Base-by-base conservation (phyloP, 164 flowering plant species). In the Vitis rotundifolia region DNA sequence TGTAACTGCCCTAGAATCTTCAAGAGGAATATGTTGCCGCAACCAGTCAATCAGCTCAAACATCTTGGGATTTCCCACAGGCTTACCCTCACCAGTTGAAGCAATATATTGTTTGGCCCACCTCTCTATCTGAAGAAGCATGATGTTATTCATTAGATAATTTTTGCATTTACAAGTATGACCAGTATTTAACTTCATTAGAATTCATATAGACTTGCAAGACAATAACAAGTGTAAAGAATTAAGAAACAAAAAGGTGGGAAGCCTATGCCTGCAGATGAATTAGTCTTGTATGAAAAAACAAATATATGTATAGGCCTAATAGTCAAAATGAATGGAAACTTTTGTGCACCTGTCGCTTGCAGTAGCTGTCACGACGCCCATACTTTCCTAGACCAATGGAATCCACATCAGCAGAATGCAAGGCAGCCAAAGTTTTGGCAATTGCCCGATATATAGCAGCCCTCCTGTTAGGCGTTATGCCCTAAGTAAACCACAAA, bases 71-170 rank as follows among this genome's bases (percentile, higher is more conserved):
- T 96, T 86, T 59, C 89, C 86, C 14, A 78, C 78, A 55, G 92
- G 89, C 77, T 89, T 93, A 18, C 94, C 94, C 76, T 88, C 97
- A 69, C 88, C 84, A 53, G 97, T 93, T 62, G 97, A 89, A 66
- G 93, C 85, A 71, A 87, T 70, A 79, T 93, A 96, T 69, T 96
- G 97, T 61, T 85, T 91, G 56, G 88, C 90, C 99, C 97, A 96
- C 78, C 99, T 91, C 68, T 93, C 99, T 28, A 93, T 86, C 99
- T 92, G 72, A 68, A 72, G 50, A 9, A 75, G 49, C 44, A 22
- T 13, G 68, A 73, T 47, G 55, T 1, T 11, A 18, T 19, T 14
- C 54, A 49, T 19, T 63, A 63, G 19, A 49, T 28, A 52, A 19
- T 37, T 57, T 56, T 18, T n/a, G 52, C 62, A 48, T 19, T 26